Conservation (phyloP, 345 rosid genomes). For the Populus deltoides region DNA sequence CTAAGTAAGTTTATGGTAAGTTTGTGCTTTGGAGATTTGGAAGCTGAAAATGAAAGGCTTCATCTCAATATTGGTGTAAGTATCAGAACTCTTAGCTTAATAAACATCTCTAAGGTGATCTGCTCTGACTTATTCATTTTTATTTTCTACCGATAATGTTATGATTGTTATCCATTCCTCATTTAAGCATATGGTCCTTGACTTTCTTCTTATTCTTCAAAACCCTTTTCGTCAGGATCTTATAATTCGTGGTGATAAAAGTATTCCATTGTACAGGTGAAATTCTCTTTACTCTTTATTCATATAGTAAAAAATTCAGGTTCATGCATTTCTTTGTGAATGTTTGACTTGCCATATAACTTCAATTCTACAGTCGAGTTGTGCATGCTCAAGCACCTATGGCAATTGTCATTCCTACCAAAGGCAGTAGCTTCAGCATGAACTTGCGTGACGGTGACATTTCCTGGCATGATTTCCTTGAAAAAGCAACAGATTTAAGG, state of each 20-base stretch:
- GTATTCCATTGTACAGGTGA: slow-evolving; percentile 86
- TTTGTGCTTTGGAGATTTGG: slow-evolving; percentile 5
- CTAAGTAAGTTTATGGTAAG: background rate
- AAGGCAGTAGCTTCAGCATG: slow-evolving; percentile 43
- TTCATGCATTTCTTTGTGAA: background rate
- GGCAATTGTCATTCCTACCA: slow-evolving; percentile 72
- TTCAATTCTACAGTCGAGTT: slow-evolving; percentile 73
- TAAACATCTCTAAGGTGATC: background rate
- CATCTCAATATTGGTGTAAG: no score
- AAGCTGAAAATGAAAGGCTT: background rate
- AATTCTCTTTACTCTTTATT: slow-evolving; percentile 24
- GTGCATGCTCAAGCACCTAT: slow-evolving; percentile 80
- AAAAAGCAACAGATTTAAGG: slow-evolving; percentile 52
- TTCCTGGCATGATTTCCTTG: slow-evolving; percentile 73
- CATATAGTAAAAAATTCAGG: slow-evolving; percentile 5
- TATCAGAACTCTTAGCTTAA: no score
- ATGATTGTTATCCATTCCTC: background rate
- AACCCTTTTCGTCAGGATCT: slow-evolving; percentile 47
- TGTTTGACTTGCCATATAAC: slow-evolving; percentile 30
- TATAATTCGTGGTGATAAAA: slow-evolving; percentile 84
- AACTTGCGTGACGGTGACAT: slow-evolving; percentile 73
- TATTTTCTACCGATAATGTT: background rate
- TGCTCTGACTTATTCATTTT: background rate
- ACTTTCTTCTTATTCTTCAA: slow-evolving; percentile 8
- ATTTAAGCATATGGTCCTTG: background rate